Percentiles rank a stretch among this genome's conserved stretches.
phyloP scores from a whole-genome alignment of 139 green algal species.

The Chlorella sorokiniana region DNA sequence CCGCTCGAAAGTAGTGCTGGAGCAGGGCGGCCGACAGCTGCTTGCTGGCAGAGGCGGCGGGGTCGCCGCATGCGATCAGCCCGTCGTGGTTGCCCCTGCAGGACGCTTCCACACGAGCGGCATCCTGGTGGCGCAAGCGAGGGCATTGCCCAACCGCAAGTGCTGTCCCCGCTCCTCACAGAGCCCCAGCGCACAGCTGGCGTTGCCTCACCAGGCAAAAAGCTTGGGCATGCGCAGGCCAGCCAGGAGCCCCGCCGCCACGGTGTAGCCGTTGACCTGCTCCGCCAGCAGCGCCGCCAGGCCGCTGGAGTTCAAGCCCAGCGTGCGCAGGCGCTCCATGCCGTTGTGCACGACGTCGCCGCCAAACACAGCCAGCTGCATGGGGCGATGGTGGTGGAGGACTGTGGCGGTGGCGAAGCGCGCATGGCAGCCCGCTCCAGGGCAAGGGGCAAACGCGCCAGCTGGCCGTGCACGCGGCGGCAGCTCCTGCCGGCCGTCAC shows the following conservation, averaged over 20 bases:
- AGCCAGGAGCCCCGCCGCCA: not conserved
- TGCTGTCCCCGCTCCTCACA: not conserved
- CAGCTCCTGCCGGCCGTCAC: not conserved
- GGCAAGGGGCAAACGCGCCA: no score
- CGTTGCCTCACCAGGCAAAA: constrained; percentile 18
- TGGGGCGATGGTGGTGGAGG: not conserved
- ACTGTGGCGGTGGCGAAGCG: no score
- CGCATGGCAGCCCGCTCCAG: no score
- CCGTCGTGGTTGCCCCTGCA: constrained; percentile 37
- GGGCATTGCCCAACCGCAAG: not conserved
- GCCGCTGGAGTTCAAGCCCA: not conserved
- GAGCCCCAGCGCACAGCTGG: not conserved
- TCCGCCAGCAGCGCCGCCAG: not conserved
- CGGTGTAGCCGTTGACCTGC: constrained; percentile 7
- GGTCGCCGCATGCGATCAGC: not conserved
- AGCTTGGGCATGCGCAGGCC: not conserved
- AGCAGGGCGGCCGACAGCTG: not conserved
- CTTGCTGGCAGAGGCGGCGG: not conserved
- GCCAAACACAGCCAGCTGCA: constrained; percentile 12
- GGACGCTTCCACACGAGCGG: no score
- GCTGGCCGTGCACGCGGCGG: not conserved
- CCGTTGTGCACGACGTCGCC: constrained; percentile 34
- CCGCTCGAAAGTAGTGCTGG: constrained; percentile 4
- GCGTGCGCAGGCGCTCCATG: not conserved
- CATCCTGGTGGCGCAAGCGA: not conserved